These are phyloP conservation scores for Huntiella omanensis DNA, from an alignment of 2,329 filamentous ascomycete genomes.

Conservation along the genomic window DNA sequence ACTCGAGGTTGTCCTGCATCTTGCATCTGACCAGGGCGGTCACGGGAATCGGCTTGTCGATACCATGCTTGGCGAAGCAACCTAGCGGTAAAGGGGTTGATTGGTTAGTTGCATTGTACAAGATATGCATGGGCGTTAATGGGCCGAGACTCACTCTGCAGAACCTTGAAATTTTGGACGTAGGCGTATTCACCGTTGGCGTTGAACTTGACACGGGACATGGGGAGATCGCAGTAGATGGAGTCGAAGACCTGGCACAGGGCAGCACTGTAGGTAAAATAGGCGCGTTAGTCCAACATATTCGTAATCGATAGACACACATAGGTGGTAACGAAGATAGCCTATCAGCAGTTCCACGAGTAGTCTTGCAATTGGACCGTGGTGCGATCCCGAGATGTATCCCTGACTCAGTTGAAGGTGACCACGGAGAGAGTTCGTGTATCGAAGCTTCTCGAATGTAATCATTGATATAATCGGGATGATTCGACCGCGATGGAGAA, in stretches of 20 bases:
- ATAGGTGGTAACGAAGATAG: no score
- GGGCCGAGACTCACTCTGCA: slow-evolving; percentile 55
- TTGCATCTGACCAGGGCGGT: slow-evolving; percentile 88
- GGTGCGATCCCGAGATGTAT: no score
- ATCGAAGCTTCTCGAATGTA: no score
- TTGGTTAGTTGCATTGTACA: no score
- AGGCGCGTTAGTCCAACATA: slow-evolving; percentile 3
- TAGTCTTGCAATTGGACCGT: no score
- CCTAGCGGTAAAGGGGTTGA: slow-evolving; percentile 29
- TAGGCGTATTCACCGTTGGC: slow-evolving; percentile 95
- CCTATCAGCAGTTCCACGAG: no score
- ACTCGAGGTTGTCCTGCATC: slow-evolving; percentile 99
- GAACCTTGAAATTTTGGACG: slow-evolving; percentile 93
- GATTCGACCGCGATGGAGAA: no score
- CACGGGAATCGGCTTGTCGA: slow-evolving; percentile 82
- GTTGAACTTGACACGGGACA: slow-evolving; percentile 95
- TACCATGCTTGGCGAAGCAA: slow-evolving; percentile 63
- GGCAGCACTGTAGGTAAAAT: slow-evolving; percentile 48
- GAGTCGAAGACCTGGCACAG: slow-evolving; percentile 97
- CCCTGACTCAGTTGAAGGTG: no score
- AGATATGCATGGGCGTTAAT: no score
- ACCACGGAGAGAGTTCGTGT: no score
- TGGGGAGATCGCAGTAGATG: slow-evolving; percentile 89
- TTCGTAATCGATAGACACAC: no score
- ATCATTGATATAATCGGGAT: no score